Base-by-base conservation (phyloP, 768 basidiomycete species). In the Gloeophyllum trabeum region DNA sequence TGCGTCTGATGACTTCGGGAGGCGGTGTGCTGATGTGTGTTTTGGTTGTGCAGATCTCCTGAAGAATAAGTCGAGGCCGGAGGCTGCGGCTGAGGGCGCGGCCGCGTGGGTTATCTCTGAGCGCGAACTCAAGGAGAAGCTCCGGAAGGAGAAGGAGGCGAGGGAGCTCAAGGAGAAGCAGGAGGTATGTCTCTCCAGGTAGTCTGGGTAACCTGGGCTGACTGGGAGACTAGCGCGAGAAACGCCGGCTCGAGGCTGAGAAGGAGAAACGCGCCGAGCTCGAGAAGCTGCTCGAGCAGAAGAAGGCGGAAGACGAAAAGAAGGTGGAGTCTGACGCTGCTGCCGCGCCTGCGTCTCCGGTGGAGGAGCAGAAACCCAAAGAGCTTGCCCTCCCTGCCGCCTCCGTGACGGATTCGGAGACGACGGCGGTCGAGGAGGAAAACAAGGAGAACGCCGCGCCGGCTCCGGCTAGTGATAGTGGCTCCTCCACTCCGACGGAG, bases 51-150 rank as follows among this genome's bases (percentile, higher is more conserved):
- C 51, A 86, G 83, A 87, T 61, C 55, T 93, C 45, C 67, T 94
- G 44, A 81, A 81, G 61, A 81, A 89, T 65, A 92, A 93, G 63
- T 78, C 81, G 18, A 69, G 82, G 42, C 88, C 89, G 2, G 81
- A 88, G 52, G 66, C 69, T 2, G 87, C 88, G 20, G 81, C 86
- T 2, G 62, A 67, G 18, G 77, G 73, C 10, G 79, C 78, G 18
- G 67, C 65, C 1, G 70, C 63, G 28, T 93, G 89, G 89, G 85
- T 90, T 13, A 59, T 71, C 40, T 66, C 69, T 41, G 87, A 90
- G 64, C 72, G 83, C 48, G 75, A 78, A 59, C 76, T 89, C 68
- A 69, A 71, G 48, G 84, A 83, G 61, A 71, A 79, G 49, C 62
- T 88, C 46, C 70, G 72, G 63, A 70, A 71, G 52, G 86, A 90